These are phyloP conservation scores for Phytopythium aichiense DNA, from an alignment of 352 stramenopile genomes.

Conservation along the genomic window DNA sequence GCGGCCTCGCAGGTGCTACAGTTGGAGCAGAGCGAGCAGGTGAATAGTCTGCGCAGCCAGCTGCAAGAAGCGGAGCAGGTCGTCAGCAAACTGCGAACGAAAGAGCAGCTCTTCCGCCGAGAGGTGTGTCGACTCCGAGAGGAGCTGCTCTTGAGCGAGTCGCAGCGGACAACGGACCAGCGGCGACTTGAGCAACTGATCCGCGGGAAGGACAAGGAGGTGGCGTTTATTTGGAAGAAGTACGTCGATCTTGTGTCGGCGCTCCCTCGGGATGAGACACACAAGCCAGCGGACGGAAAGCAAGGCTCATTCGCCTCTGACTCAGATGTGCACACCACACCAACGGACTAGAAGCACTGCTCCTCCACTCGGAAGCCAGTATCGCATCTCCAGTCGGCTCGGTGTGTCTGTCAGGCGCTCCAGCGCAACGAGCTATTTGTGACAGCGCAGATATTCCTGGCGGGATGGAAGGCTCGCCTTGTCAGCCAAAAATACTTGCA, in stretches of 20 bases:
- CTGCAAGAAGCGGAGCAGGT: slow-evolving; percentile 12
- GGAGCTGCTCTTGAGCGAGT: slow-evolving; percentile 58
- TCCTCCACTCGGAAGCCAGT: neutral
- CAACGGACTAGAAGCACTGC: neutral
- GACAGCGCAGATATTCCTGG: neutral
- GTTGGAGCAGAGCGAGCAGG: slow-evolving; percentile 29
- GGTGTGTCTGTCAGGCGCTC: neutral
- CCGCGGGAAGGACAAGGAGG: slow-evolving; percentile 55
- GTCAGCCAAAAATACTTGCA: slow-evolving; percentile 2
- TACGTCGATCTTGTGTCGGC: slow-evolving; percentile 39
- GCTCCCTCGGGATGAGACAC: slow-evolving; percentile 7
- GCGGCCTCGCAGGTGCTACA: slow-evolving; percentile 20
- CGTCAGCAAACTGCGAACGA: slow-evolving; percentile 39
- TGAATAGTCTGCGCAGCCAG: slow-evolving; percentile 22
- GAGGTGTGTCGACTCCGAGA: slow-evolving; percentile 54
- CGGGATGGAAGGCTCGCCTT: neutral
- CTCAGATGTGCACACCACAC: neutral
- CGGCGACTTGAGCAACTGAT: slow-evolving; percentile 44
- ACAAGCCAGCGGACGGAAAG: neutral
- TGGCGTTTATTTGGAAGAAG: slow-evolving; percentile 71
- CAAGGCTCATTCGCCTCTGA: neutral
- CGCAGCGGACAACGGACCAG: slow-evolving; percentile 44
- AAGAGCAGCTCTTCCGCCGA: slow-evolving; percentile 38
- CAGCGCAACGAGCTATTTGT: neutral
- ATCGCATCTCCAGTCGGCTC: neutral